phyloP scores from a whole-genome alignment of 768 basidiomycete genomes.

The Tricholomella constricta region DNA sequence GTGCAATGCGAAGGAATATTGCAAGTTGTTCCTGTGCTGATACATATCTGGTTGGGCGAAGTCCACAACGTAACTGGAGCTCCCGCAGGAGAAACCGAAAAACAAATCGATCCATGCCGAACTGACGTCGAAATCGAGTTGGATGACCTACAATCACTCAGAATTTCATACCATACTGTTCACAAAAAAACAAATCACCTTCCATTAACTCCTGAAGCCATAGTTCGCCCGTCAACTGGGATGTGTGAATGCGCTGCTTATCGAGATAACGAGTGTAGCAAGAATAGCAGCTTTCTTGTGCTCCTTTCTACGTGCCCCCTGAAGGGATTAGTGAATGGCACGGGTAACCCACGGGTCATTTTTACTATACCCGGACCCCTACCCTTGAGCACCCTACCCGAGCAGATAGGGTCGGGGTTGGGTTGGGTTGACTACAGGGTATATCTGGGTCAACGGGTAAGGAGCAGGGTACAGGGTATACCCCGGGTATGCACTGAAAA shows the following conservation, averaged over 20 bases:
- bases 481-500: background rate
- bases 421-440: background rate
- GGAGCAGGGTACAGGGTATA: background rate
- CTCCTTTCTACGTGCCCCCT: background rate
- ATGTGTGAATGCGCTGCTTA: slow-evolving; percentile 19
- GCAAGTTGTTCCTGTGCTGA: slow-evolving; percentile 37
- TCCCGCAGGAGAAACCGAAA: slow-evolving; percentile 29
- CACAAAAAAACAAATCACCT: background rate
- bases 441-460: background rate
- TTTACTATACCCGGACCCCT: background rate
- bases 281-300: slow-evolving; percentile 1
- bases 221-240: slow-evolving; percentile 21
- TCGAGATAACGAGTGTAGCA: background rate
- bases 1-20: slow-evolving; percentile 34
- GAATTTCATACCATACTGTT: no score
- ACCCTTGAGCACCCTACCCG: background rate
- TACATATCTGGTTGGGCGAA: slow-evolving; percentile 24
- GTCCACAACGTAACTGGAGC: slow-evolving; percentile 20
- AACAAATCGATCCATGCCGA: slow-evolving; percentile 30
- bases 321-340: slow-evolving; percentile 11
- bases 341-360: background rate
- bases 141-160: slow-evolving; percentile 22
- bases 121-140: slow-evolving; percentile 18
- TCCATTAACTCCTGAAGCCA: slow-evolving; percentile 26
- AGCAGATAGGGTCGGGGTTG: background rate